These are phyloP conservation scores for Lipomyces mesembrius DNA, from an alignment of 805 yeast genomes.

Conservation along the genomic window DNA sequence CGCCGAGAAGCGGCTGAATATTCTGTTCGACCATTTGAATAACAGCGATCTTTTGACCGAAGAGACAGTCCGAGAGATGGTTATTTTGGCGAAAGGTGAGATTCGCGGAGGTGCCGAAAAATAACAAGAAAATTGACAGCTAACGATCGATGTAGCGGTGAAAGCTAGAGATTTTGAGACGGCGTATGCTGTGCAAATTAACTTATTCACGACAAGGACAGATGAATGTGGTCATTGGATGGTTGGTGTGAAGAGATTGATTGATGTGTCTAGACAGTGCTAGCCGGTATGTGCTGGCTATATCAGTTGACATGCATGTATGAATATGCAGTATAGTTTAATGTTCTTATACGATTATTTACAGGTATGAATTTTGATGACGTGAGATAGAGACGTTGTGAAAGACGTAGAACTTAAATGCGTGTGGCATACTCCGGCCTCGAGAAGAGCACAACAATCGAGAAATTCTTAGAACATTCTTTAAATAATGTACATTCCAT, in stretches of 20 bases:
- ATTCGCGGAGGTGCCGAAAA: too few species aligned
- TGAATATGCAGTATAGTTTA: background rate
- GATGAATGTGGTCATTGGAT: conserved; percentile 90
- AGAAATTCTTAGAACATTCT: background rate
- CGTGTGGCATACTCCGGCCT: background rate
- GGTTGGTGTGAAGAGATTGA: conserved; percentile 85
- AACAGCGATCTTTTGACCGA: conserved; percentile 67
- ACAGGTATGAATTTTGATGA: background rate
- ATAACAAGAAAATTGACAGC: background rate
- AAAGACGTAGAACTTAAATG: background rate
- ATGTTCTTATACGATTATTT: background rate
- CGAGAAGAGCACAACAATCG: background rate
- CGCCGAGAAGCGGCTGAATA: conserved; percentile 77
- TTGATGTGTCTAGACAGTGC: conserved; percentile 64
- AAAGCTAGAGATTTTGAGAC: conserved; percentile 57
- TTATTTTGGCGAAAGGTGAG: conserved; percentile 50
- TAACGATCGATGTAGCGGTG: conserved; percentile 47
- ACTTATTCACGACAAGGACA: conserved; percentile 65
- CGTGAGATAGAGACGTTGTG: too few species aligned
- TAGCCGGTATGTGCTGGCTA: conserved; percentile 1
- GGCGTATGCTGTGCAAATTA: conserved; percentile 58
- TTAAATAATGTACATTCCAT: background rate
- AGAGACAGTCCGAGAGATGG: conserved; percentile 60
- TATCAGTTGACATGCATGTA: background rate
- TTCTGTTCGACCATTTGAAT: conserved; percentile 77